Percentiles rank a stretch among this genome's conserved stretches.
Evolutionary conservation across 352 stramenopile genomes (phyloP).

Genomic region (Saprolegnia parasitica): DNA sequence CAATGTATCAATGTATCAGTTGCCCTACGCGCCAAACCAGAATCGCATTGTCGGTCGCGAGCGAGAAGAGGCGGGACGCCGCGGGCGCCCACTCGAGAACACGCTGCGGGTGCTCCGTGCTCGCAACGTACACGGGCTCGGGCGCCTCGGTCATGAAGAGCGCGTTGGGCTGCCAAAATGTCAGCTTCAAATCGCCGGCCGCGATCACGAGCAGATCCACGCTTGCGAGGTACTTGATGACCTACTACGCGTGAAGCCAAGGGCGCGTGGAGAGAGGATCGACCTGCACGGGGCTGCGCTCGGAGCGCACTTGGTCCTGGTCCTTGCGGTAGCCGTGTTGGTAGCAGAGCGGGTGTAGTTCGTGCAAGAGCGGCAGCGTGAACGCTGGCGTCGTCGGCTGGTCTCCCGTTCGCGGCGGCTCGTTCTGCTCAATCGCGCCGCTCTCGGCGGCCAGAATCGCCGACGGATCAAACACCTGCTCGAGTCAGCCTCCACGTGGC

Average conservation of each 20-base stretch:
- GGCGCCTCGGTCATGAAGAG: conserved; percentile 60
- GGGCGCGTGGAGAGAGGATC: no score
- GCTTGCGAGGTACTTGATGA: conserved; percentile 55
- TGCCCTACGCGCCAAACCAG: conserved; percentile 47
- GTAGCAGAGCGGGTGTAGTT: conserved; percentile 72
- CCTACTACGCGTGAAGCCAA: no score
- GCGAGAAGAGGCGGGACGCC: conserved; percentile 57
- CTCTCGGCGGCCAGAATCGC: conserved; percentile 1
- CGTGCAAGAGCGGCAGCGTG: conserved; percentile 50
- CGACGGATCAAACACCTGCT: conserved; percentile 31
- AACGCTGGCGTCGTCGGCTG: conserved; percentile 27
- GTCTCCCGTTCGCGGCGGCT: background rate
- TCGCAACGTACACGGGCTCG: conserved; percentile 53
- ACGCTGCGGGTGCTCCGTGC: conserved; percentile 60
- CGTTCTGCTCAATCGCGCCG: background rate
- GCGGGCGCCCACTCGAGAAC: conserved; percentile 63
- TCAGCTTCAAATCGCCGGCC: conserved; percentile 68
- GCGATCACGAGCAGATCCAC: conserved; percentile 66
- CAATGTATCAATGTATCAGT: background rate
- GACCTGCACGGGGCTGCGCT: conserved; percentile 62
- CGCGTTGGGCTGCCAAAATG: conserved; percentile 61
- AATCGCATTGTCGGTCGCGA: conserved; percentile 67
- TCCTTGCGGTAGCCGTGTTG: conserved; percentile 62
- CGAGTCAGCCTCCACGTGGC: background rate
- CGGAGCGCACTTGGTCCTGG: conserved; percentile 68